Conservation (phyloP, 768 basidiomycete genomes). For the Pulveroboletus sp. region DNA sequence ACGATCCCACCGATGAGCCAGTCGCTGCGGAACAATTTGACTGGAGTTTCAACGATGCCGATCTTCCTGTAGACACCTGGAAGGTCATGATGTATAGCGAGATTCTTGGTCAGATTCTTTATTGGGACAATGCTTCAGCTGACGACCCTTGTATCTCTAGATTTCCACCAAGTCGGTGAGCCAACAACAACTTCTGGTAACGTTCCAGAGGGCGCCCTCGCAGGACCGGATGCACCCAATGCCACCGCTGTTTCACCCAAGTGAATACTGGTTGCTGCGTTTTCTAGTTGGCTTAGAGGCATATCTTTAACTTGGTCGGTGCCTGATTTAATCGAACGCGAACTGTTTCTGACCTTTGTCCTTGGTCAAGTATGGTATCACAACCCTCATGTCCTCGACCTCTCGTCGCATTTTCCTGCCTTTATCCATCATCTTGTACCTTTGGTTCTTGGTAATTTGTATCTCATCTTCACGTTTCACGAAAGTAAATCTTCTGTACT, state of each 20-base stretch:
- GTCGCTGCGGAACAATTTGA: constrained; percentile 93
- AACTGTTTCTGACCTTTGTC: constrained; percentile 4
- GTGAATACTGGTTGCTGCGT: constrained; percentile 1
- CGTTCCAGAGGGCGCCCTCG: constrained; percentile 63
- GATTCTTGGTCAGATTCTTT: constrained; percentile 71
- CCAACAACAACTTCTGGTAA: constrained; percentile 34
- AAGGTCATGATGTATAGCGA: constrained; percentile 99
- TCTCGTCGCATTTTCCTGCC: constrained; percentile 8
- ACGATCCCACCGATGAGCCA: constrained; percentile 98
- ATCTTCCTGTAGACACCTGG: constrained; percentile 98
- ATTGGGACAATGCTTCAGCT: background rate
- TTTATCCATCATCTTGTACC: constrained; percentile 3
- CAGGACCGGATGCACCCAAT: constrained; percentile 50
- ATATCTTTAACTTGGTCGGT: constrained; percentile 16
- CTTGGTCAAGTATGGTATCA: constrained; percentile 15
- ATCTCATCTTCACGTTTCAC: constrained; percentile 3
- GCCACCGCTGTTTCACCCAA: constrained; percentile 14
- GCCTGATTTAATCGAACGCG: background rate
- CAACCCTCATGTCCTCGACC: constrained; percentile 7
- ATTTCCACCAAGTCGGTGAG: constrained; percentile 80
- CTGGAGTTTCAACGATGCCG: constrained; percentile 99
- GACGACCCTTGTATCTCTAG: constrained; percentile 33
- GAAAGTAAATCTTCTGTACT: constrained; percentile 10
- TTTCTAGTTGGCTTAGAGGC: constrained; percentile 3
- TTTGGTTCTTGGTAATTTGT: constrained; percentile 9